phyloP scores from a whole-genome alignment of 2,329 filamentous ascomycete species.

The Penicillium sp. region DNA sequence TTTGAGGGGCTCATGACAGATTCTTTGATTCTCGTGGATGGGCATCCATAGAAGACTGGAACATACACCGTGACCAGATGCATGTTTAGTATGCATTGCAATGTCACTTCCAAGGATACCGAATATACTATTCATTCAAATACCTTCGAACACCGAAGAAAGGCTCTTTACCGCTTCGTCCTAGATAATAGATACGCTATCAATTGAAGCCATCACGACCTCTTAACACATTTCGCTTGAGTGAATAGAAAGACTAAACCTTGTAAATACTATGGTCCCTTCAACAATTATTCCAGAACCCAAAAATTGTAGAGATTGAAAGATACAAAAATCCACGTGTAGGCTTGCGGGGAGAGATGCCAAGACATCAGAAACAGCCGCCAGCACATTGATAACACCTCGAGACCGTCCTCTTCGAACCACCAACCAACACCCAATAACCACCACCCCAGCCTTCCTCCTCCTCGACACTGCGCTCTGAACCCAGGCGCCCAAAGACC shows the following conservation, averaged over 20 bases:
- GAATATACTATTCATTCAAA: background rate
- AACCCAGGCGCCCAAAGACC: background rate
- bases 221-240: no score
- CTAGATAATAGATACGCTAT: no score
- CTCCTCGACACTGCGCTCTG: background rate
- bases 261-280: no score
- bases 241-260: no score
- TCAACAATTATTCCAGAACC: no score
- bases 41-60: constrained; percentile 51
- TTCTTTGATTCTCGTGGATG: constrained; percentile 35
- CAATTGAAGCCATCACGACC: no score
- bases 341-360: constrained; percentile 11
- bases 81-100: background rate
- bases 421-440: constrained; percentile 4
- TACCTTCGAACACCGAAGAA: background rate
- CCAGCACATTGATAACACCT: constrained; percentile 23
- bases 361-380: constrained; percentile 29
- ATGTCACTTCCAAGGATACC: background rate
- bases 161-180: background rate
- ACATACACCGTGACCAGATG: constrained; percentile 29
- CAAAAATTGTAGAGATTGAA: no score
- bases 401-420: constrained; percentile 16
- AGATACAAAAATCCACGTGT: background rate
- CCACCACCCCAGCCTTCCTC: background rate
- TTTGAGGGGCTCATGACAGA: constrained; percentile 50